These are phyloP conservation scores for Thalassiosira exigua DNA, from an alignment of 352 stramenopile species.

Conservation along the genomic window DNA sequence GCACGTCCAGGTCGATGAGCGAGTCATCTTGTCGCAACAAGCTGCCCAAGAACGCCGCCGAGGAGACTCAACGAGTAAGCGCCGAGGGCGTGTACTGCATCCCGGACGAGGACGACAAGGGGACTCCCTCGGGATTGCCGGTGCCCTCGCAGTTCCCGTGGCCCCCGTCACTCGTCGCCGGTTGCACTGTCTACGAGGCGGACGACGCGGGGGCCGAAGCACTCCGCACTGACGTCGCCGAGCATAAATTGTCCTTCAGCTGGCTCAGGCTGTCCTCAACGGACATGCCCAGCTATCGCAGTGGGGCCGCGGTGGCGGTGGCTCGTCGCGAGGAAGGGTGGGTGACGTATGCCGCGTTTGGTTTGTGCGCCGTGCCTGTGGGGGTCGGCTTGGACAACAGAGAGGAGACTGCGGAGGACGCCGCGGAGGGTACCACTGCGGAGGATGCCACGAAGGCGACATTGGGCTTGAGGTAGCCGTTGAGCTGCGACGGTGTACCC, in stretches of 20 bases:
- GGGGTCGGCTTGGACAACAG: background rate
- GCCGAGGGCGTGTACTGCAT: background rate
- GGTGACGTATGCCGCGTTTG: conserved; percentile 19
- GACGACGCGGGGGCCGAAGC: too few relatives aligned
- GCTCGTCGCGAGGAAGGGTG: conserved; percentile 25
- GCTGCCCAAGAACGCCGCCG: conserved; percentile 12
- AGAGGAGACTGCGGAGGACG: background rate
- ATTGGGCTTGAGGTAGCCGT: conserved; percentile 39
- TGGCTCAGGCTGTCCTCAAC: conserved; percentile 69
- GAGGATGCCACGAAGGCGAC: background rate
- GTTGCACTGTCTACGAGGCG: background rate
- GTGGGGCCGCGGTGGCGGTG: conserved; percentile 5
- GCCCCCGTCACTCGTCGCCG: too few relatives aligned
- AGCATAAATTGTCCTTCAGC: conserved; percentile 72
- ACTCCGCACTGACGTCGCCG: conserved; percentile 24
- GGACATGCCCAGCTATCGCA: conserved; percentile 56
- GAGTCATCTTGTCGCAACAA: conserved; percentile 72
- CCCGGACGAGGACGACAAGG: background rate
- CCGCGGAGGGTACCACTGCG: background rate
- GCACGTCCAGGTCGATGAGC: conserved; percentile 79
- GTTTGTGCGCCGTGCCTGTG: background rate
- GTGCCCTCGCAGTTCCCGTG: background rate
- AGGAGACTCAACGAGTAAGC: background rate
- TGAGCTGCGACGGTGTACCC: conserved; percentile 51
- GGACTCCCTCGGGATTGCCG: background rate